Evolutionary conservation across 2,329 filamentous ascomycete genomes (phyloP).

Genomic region (Diplodia corticola): DNA sequence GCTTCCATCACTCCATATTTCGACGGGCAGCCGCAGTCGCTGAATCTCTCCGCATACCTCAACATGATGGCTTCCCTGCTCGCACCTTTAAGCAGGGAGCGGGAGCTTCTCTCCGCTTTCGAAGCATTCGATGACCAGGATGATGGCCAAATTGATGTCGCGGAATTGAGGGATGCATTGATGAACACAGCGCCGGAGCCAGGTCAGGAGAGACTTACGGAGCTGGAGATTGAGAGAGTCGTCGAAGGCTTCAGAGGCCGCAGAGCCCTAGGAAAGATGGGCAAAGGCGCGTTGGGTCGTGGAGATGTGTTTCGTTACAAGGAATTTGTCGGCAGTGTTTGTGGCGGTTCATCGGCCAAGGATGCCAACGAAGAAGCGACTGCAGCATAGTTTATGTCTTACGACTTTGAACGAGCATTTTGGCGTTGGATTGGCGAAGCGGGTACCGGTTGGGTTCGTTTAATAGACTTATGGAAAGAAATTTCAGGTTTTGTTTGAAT

Average conservation of each 20-base stretch:
- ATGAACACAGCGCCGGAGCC: constrained; percentile 53
- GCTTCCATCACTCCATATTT: constrained; percentile 81
- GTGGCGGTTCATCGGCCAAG: constrained; percentile 14
- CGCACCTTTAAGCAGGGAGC: constrained; percentile 70
- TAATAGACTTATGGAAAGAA: background rate
- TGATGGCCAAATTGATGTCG: constrained; percentile 85
- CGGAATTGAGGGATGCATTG: constrained; percentile 78
- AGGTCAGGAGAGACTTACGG: constrained; percentile 58
- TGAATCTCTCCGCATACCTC: constrained; percentile 83
- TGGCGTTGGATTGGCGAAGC: background rate
- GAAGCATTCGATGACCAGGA: constrained; percentile 96
- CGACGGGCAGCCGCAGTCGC: constrained; percentile 68
- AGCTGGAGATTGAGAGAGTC: constrained; percentile 81
- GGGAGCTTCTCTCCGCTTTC: constrained; percentile 85
- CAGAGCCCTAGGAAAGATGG: constrained; percentile 72
- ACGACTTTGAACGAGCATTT: background rate
- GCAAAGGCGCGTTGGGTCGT: constrained; percentile 51
- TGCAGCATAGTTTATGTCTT: background rate
- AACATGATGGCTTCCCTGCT: constrained; percentile 77
- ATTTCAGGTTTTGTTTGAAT: background rate
- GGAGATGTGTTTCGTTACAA: constrained; percentile 92
- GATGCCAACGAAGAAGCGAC: constrained; percentile 11
- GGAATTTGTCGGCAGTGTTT: constrained; percentile 70
- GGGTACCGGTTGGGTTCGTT: background rate
- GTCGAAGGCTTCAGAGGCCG: constrained; percentile 82